Base-by-base conservation (phyloP, 768 basidiomycete genomes). In the Phanerodontia chrysosporium region DNA sequence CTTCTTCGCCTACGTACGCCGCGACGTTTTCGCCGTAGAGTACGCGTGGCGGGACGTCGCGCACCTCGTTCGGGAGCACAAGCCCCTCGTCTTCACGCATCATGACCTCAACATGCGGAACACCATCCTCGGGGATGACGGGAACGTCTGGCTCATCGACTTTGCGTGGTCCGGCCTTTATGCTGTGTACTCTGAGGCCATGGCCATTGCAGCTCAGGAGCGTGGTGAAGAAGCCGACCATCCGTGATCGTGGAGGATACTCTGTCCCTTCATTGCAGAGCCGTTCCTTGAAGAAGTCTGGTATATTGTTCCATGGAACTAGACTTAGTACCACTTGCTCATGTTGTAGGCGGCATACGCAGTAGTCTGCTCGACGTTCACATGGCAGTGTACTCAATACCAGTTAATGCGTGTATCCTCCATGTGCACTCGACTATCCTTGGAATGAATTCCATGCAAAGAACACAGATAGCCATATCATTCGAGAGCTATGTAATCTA, bases 21-120 rank as follows among this genome's bases (percentile, higher is more conserved):
- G 55, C 28, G 24, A 60, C 60, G 13, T 32, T 28, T 65, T 62
- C 27, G 59, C 45, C 28, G 21, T 5, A 58, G 42, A 1, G 18
- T n/a, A 16, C 45, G 21, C 21, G n/a, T 25, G 24, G 24, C n/a
- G 24, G 1, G 13, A 30, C 28, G 49, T 49, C 2, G 21, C 21
- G 24, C 2, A 25, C 18, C 21, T 6, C 12, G 16, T 18, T 25
- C 12, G 16, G 4, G 28, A 22, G 21, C 49, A 25, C 3, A 27
- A 55, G 13, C 64, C 59, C 16, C 30, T 65, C 14, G 57, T 65
- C 22, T 51, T 65, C 25, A 59, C 58, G 21, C 58, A 59, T 48
- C 21, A 22, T 14, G 58, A 59, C 30, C 52, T 59, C 24, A 46
- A 53, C 42, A 53, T 51, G 45, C 28, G 30, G 3, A 59, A 59